These are phyloP conservation scores for Podaxis rugospora DNA, from an alignment of 768 basidiomycete species.

Conservation along the genomic window DNA sequence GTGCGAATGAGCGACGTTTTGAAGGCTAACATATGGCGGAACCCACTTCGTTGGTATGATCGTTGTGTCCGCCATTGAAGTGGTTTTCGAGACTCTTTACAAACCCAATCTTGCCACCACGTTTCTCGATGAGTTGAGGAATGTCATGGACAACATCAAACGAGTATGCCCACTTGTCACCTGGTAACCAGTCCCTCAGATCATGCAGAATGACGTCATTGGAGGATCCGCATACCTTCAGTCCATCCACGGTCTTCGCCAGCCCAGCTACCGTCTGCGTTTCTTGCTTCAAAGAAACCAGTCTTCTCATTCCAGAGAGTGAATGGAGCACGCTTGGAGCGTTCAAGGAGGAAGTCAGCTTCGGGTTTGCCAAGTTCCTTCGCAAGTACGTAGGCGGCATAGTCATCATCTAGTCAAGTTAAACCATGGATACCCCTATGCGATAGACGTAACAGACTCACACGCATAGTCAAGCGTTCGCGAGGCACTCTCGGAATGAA, in stretches of 20 bases:
- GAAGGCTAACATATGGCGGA: not conserved
- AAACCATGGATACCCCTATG: not conserved
- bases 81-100: constrained; percentile 62
- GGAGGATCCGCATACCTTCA: constrained; percentile 44
- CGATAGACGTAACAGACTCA: constrained; percentile 23
- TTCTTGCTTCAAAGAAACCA: constrained; percentile 81
- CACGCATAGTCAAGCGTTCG: constrained; percentile 79
- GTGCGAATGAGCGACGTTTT: not conserved
- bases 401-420: constrained; percentile 62
- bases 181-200: constrained; percentile 15
- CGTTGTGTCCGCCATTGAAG: constrained; percentile 63
- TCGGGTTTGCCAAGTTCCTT: constrained; percentile 48
- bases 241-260: constrained; percentile 75
- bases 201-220: not conserved
- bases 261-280: constrained; percentile 66
- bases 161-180: constrained; percentile 63
- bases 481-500: constrained; percentile 77
- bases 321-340: constrained; percentile 54
- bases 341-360: constrained; percentile 42
- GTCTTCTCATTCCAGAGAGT: constrained; percentile 64
- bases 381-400: constrained; percentile 64
- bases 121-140: constrained; percentile 51
- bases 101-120: constrained; percentile 65
- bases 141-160: constrained; percentile 76
- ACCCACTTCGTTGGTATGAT: constrained; percentile 75